A percentile compares a stretch with the other conserved stretches of the same genome.
phyloP scores from a whole-genome alignment of 2,329 filamentous ascomycete species.

The Cladophialophora psammophila region DNA sequence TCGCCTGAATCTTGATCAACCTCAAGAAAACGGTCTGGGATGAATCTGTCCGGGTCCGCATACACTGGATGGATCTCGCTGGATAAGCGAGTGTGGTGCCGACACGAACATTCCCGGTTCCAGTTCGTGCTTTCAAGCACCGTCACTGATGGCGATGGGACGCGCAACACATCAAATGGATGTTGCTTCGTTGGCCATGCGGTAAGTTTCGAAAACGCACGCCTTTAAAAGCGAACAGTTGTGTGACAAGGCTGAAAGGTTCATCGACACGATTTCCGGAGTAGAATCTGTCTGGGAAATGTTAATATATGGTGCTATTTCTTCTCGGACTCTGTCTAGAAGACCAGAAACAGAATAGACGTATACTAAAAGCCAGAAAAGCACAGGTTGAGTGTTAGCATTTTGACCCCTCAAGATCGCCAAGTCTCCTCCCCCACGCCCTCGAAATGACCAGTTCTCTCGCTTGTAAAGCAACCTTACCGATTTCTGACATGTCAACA shows the following conservation, averaged over 20 bases:
- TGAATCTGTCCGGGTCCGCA: constrained; percentile 2
- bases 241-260: neutral
- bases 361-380: constrained; percentile 15
- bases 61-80: constrained; percentile 9
- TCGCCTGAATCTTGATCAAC: constrained; percentile 1
- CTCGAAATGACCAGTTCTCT: constrained; percentile 2
- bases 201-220: constrained; percentile 20
- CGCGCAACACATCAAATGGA: constrained; percentile 14
- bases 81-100: constrained; percentile 12
- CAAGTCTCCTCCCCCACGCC: constrained; percentile 2
- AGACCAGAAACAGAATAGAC: constrained; percentile 10
- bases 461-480: constrained; percentile 11
- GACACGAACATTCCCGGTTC: constrained; percentile 10
- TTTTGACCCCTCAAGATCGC: constrained; percentile 11
- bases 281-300: neutral
- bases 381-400: constrained; percentile 13
- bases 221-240: constrained; percentile 11
- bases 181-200: constrained; percentile 12
- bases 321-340: neutral
- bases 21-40: constrained; percentile 11
- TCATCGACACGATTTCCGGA: neutral
- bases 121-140: neutral
- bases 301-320: constrained; percentile 8
- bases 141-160: constrained; percentile 4
- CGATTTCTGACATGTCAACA: constrained; percentile 2